phyloP scores from a whole-genome alignment of 768 basidiomycete genomes.

The Asterophora lycoperdoides region DNA sequence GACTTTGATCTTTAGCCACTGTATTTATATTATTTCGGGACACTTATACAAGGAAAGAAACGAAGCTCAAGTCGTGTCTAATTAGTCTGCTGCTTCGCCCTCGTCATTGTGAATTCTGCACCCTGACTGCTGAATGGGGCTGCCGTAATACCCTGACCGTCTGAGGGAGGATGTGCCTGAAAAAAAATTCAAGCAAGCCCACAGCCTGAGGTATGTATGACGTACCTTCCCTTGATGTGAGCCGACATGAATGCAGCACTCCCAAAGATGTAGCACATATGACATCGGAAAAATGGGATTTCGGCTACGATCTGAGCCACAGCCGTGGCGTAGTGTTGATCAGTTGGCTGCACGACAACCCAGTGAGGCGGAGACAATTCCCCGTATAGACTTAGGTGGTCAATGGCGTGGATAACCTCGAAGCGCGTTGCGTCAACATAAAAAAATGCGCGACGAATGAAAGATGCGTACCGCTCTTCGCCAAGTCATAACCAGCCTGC shows the following conservation, averaged over 20 bases:
- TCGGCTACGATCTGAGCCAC: conserved; percentile 11
- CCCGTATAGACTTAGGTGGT: conserved; percentile 10
- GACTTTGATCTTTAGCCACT: conserved; percentile 71
- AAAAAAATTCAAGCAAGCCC: neutral
- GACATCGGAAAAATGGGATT: conserved; percentile 16
- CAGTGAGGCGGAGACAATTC: conserved; percentile 9
- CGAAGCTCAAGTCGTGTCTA: too few relatives aligned
- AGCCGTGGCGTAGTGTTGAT: conserved; percentile 11
- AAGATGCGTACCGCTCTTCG: conserved; percentile 14
- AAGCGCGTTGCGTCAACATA: conserved; percentile 5
- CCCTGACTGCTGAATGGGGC: conserved; percentile 14
- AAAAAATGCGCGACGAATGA: conserved; percentile 41
- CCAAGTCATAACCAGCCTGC: conserved; percentile 24
- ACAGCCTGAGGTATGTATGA: neutral
- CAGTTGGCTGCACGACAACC: conserved; percentile 8
- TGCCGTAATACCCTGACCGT: conserved; percentile 14
- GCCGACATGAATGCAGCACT: conserved; percentile 11
- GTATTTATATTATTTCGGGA: too few relatives aligned
- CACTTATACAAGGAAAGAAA: too few relatives aligned
- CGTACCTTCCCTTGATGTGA: conserved; percentile 16
- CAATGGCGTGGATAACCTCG: conserved; percentile 13
- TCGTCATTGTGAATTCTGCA: neutral
- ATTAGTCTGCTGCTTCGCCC: neutral
- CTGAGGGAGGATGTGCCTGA: conserved; percentile 13
- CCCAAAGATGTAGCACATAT: conserved; percentile 15